These are phyloP conservation scores for Circinella minor DNA, from an alignment of 371 early-diverging fungal genomes.

Conservation along the genomic window DNA sequence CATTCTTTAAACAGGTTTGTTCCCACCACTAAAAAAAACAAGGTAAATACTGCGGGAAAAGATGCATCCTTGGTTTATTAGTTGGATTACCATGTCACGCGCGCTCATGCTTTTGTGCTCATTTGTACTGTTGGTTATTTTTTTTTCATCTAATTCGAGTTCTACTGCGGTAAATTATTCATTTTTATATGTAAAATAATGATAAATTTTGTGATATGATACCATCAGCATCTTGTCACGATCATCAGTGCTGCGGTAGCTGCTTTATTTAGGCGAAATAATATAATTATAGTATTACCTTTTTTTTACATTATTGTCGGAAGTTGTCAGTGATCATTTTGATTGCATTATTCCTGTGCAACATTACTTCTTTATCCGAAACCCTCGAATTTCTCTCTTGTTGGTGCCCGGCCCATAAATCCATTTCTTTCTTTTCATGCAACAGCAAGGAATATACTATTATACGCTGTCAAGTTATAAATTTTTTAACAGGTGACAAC, in stretches of 20 bases:
- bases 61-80: neutral
- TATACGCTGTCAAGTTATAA: constrained; percentile 1
- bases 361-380: constrained; percentile 1
- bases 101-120: neutral
- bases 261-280: neutral
- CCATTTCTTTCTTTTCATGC: neutral
- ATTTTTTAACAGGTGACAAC: constrained; percentile 7
- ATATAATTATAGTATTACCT: neutral
- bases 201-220: too few relatives aligned
- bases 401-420: constrained; percentile 1
- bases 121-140: neutral
- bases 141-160: neutral
- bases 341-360: constrained; percentile 4
- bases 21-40: constrained; percentile 6
- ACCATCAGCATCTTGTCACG: too few relatives aligned
- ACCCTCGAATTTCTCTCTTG: neutral
- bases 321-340: constrained; percentile 2
- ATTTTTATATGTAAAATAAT: too few relatives aligned
- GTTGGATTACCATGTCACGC: neutral
- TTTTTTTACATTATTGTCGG: neutral
- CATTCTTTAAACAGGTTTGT: neutral
- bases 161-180: too few relatives aligned
- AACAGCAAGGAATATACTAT: too few relatives aligned
- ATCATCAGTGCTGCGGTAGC: too few relatives aligned
- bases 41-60: constrained; percentile 8